A percentile compares a stretch with the other conserved stretches of the same genome.
These are phyloP conservation scores for Ocimum tenuiflorum DNA, from an alignment of 257 asterid genomes.

Conservation along the genomic window DNA sequence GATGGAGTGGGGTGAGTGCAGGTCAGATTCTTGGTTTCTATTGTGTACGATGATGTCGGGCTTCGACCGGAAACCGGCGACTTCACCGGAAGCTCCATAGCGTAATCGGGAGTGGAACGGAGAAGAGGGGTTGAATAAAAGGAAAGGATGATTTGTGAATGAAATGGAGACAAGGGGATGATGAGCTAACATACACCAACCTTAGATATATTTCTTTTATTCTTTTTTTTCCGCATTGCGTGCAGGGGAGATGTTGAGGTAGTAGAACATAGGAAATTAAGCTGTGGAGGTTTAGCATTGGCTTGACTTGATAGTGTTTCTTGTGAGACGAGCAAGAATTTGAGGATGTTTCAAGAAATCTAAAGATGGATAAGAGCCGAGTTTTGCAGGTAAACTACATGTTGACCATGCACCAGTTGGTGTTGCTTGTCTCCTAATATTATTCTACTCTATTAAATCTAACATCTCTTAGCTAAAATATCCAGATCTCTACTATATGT, in stretches of 20 bases:
- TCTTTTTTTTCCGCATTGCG: background rate
- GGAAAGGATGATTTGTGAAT: background rate
- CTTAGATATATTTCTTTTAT: slow-evolving; percentile 12
- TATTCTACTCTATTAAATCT: slow-evolving; percentile 17
- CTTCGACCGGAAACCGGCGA: slow-evolving; percentile 22
- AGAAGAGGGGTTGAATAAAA: background rate
- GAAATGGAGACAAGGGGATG: slow-evolving; percentile 17
- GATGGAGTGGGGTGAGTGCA: slow-evolving; percentile 39
- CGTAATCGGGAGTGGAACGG: background rate
- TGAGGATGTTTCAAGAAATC: slow-evolving; percentile 22
- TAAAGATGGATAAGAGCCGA: slow-evolving; percentile 8
- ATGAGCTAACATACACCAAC: slow-evolving; percentile 78
- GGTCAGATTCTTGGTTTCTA: slow-evolving; percentile 50
- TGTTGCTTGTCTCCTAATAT: slow-evolving; percentile 23
- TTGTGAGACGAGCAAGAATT: slow-evolving; percentile 25
- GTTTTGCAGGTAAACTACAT: slow-evolving; percentile 66
- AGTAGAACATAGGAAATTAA: background rate
- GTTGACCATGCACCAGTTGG: slow-evolving; percentile 55
- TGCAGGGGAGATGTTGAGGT: background rate
- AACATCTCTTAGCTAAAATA: too few species aligned
- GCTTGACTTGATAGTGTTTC: slow-evolving; percentile 33
- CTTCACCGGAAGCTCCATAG: slow-evolving; percentile 59
- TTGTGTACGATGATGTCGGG: slow-evolving; percentile 21
- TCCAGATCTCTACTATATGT: background rate
- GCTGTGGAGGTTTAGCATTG: slow-evolving; percentile 29